Evolutionary conservation across 768 basidiomycete species (phyloP), one percentile per base, ranked within the genome.

Genomic region (Kwoniella sp.): DNA sequence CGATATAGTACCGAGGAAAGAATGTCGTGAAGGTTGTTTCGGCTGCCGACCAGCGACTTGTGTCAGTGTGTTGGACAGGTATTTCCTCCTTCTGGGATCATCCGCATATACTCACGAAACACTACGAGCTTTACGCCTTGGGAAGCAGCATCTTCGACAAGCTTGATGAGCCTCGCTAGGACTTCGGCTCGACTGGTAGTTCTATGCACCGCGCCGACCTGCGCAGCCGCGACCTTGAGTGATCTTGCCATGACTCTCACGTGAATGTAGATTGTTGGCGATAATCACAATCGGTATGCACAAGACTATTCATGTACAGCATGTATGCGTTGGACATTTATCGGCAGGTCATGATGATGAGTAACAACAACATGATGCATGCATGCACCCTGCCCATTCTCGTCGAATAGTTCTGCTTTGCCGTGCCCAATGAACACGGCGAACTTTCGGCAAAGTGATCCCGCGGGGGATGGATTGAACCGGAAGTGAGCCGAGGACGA

Each of bases 171-270:
- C 7, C 79, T 62, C 0, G 58, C 58, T 30, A 80, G 38, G n/a
- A 76, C 68, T 25, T 70, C 67, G 25, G 55, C 38, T 13, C 71
- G 65, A 8, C 70, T 58, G 1, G 77, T 73, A 0, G 57, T 55
- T 11, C 76, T 67, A 64, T 80, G 76, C 11, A 80, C 71, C n/a
- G 73, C 73, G 2, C 77, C 79, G 5, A 80, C 79, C 57, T 80
- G 79, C 25, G 72, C 76, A 38, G 79, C 79, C 0, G 79, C 79
- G 17, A 80, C 79, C 30, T 73, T 76, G 37, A 80, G 56, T n/a
- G 55, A 34, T 20, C 77, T 73, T 47, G 73, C 5, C 79, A 80
- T 80, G n/a, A 12, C 11, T 59, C 5, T 45, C 34, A 2, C 15
- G 8, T 23, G 20, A 4, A 20, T 7, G 20, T 23, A n/a, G 20